Evolutionary conservation across 805 yeast species (phyloP), one percentile per base, ranked within the genome.

Genomic region (Saturnispora silvae): DNA sequence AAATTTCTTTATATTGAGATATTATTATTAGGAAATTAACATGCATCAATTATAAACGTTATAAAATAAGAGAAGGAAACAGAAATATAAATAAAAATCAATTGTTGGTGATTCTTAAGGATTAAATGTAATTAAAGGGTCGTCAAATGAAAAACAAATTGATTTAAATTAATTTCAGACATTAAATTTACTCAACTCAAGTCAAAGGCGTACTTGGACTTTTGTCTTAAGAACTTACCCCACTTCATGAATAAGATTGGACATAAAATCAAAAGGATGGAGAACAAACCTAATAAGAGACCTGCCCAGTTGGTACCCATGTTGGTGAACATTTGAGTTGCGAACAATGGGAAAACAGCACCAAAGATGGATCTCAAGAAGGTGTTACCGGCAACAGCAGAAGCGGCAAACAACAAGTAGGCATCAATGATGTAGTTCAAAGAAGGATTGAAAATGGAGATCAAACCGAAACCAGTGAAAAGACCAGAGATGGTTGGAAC

Each of bases 301-400:
- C 87, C 86, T 1, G 92, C 89, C 87, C 89, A 82, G 47, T 81
- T 75, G 23, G 67, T 67, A 26, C 83, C 81, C 72, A 82, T 67
- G 40, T 65, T 66, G 20, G 63, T 55, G 57, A 81, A 81, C 87
- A 83, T 77, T 45, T 69, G 76, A 3, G 67, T 60, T 1, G 85
- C 81, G 52, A 82, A 82, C 38, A 82, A 61, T 29, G 54, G 54
- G 50, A 58, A 58, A 17, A 47, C 59, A 19, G 79, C 81, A 35
- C 82, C 89, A 45, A 76, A 73, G 0, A 65, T 61, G 3, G 82
- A 72, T 59, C 92, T 72, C 52, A 81, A 54, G 50, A 81, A 68
- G 0, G 87, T 73, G 54, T 80, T 80, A 7, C 74, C 85, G 3
- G 86, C 83, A 42, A 79, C 59, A 3, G 85, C 89, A 19, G 87